Percentiles rank a stretch among this genome's conserved stretches.
Evolutionary conservation across 2,329 filamentous ascomycete genomes (phyloP).

Genomic region (Fusarium sp.): DNA sequence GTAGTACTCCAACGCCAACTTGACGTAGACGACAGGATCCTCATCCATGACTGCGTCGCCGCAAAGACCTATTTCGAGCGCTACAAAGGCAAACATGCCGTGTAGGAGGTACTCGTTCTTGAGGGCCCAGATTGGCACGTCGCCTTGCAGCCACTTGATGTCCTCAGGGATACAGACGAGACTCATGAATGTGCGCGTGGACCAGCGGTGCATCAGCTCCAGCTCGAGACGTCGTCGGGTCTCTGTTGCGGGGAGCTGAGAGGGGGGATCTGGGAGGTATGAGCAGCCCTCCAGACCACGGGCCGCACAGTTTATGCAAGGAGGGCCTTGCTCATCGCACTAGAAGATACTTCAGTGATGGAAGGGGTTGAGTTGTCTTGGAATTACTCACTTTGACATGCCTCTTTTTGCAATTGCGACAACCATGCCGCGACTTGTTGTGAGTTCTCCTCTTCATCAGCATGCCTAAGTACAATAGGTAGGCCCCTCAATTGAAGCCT

Average conservation of each 20-base stretch:
- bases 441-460: conserved; percentile 40
- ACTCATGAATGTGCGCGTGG: conserved; percentile 57
- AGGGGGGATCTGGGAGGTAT: conserved; percentile 26
- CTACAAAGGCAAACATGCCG: conserved; percentile 46
- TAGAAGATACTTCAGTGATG: conserved; percentile 12
- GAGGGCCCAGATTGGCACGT: conserved; percentile 51
- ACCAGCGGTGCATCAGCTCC: conserved; percentile 65
- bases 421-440: conserved; percentile 42
- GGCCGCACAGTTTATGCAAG: conserved; percentile 49
- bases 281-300: conserved; percentile 41
- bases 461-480: background rate
- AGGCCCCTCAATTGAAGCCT: background rate
- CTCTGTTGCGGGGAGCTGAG: conserved; percentile 23
- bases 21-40: conserved; percentile 35
- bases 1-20: conserved; percentile 42
- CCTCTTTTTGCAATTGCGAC: conserved; percentile 43
- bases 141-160: conserved; percentile 48
- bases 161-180: conserved; percentile 54
- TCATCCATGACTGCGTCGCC: conserved; percentile 26
- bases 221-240: conserved; percentile 54
- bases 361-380: background rate
- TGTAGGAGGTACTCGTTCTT: conserved; percentile 55
- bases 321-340: conserved; percentile 53
- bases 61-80: conserved; percentile 39
- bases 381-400: conserved; percentile 36